Evolutionary conservation across 192 early-diverging fungal species (phyloP).

Genomic region (Backusella mclennaniae): DNA sequence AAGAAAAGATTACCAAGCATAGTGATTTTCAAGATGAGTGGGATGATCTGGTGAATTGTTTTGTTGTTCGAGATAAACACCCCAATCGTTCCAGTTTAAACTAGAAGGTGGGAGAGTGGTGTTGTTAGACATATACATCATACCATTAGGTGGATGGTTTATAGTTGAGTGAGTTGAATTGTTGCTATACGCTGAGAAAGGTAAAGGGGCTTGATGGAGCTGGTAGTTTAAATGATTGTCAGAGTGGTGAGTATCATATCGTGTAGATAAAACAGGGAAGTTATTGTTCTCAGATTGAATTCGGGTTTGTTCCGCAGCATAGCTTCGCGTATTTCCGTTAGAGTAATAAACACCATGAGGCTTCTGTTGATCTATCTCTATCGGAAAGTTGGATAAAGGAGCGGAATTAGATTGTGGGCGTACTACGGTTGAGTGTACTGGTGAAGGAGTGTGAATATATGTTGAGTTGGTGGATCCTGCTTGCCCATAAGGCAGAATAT

Average conservation of each 20-base stretch:
- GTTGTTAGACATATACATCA: neutral
- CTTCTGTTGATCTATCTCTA: neutral
- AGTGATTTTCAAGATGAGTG: neutral
- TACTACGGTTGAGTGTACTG: neutral
- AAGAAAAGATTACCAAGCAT: neutral
- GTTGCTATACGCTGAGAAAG: constrained; percentile 1
- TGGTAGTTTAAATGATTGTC: neutral
- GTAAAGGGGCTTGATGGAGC: neutral
- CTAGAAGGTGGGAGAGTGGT: constrained; percentile 18
- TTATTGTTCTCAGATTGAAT: neutral
- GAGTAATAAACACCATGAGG: neutral
- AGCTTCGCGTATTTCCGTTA: neutral
- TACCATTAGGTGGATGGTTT: neutral
- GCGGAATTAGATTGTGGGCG: neutral
- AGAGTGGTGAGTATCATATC: neutral
- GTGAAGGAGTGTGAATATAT: neutral
- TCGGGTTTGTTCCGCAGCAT: neutral
- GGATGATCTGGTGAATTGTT: constrained; percentile 9
- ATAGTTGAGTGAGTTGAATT: neutral
- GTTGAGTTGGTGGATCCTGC: neutral
- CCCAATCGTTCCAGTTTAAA: constrained; percentile 31
- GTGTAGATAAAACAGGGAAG: neutral
- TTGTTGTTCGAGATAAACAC: constrained; percentile 24
- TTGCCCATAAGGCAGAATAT: neutral
- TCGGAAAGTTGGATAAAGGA: neutral